Evolutionary conservation across 768 basidiomycete species (phyloP).

Genomic region (Phanerochaete sordida): DNA sequence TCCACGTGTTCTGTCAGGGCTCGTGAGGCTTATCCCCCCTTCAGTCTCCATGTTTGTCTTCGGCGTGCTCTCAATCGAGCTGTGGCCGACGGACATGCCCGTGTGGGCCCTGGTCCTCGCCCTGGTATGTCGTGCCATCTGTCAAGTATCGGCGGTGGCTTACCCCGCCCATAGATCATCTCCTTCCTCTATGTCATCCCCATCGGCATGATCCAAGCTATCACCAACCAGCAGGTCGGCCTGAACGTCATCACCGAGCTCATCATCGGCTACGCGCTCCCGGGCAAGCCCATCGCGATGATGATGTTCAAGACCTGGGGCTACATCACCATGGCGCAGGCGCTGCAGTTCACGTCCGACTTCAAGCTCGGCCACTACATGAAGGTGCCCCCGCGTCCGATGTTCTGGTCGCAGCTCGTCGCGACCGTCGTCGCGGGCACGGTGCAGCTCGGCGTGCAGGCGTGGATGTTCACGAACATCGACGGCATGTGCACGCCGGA

Average conservation of each 20-base stretch:
- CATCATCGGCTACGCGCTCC: constrained; percentile 70
- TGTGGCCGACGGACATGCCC: constrained; percentile 72
- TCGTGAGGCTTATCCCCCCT: background rate
- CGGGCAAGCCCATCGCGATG: constrained; percentile 75
- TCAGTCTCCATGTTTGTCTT: constrained; percentile 61
- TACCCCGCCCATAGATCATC: background rate
- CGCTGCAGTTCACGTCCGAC: constrained; percentile 66
- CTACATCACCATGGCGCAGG: constrained; percentile 59
- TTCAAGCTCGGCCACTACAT: constrained; percentile 78
- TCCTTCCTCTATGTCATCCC: constrained; percentile 14
- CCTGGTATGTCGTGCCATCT: constrained; percentile 37
- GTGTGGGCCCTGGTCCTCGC: constrained; percentile 73
- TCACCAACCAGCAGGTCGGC: constrained; percentile 69
- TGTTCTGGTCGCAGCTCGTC: constrained; percentile 71
- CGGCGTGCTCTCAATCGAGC: constrained; percentile 65
- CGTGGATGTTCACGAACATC: constrained; percentile 76
- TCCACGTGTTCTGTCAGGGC: background rate
- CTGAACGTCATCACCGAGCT: constrained; percentile 73
- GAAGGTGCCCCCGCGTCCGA: constrained; percentile 67
- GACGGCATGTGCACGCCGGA: constrained; percentile 49
- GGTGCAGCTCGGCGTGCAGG: constrained; percentile 70
- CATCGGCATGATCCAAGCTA: constrained; percentile 53
- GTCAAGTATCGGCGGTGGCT: background rate
- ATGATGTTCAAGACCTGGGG: constrained; percentile 72
- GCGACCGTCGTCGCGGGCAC: constrained; percentile 69